Evolutionary conservation across 2,329 filamentous ascomycete genomes (phyloP).

Genomic region (Aspergillus neoniger): DNA sequence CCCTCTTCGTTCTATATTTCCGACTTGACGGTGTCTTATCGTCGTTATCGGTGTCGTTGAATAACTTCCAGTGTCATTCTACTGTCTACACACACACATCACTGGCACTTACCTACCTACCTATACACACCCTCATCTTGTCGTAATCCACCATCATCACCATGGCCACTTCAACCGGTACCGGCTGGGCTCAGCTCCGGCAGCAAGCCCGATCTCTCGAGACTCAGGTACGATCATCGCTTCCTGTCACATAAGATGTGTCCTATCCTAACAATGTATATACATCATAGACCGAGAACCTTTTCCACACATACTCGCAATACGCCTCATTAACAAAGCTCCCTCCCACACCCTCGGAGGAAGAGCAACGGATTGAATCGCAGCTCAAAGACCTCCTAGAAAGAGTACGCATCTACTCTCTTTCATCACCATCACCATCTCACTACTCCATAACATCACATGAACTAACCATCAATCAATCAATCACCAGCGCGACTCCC

Average conservation of each 20-base stretch:
- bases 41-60: too few relatives aligned
- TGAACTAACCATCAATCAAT: constrained; percentile 5
- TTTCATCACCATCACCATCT: not conserved
- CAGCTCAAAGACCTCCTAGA: constrained; percentile 83
- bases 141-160: not conserved
- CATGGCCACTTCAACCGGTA: constrained; percentile 60
- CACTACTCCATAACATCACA: not conserved
- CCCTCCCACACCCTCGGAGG: constrained; percentile 78
- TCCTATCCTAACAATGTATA: not conserved
- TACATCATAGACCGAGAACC: constrained; percentile 69
- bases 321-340: constrained; percentile 80
- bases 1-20: too few relatives aligned
- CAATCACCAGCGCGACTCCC: constrained; percentile 68
- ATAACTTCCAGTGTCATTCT: too few relatives aligned
- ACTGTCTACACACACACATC: too few relatives aligned
- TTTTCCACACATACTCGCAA: constrained; percentile 76
- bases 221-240: constrained; percentile 68
- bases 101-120: too few relatives aligned
- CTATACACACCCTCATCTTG: not conserved
- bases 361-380: constrained; percentile 76
- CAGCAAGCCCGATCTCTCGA: constrained; percentile 89
- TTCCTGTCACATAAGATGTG: not conserved
- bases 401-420: constrained; percentile 23
- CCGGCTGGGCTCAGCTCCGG: constrained; percentile 89
- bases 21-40: too few relatives aligned